Evolutionary conservation across 805 yeast species (phyloP).

Genomic region (Candida hungchunana): DNA sequence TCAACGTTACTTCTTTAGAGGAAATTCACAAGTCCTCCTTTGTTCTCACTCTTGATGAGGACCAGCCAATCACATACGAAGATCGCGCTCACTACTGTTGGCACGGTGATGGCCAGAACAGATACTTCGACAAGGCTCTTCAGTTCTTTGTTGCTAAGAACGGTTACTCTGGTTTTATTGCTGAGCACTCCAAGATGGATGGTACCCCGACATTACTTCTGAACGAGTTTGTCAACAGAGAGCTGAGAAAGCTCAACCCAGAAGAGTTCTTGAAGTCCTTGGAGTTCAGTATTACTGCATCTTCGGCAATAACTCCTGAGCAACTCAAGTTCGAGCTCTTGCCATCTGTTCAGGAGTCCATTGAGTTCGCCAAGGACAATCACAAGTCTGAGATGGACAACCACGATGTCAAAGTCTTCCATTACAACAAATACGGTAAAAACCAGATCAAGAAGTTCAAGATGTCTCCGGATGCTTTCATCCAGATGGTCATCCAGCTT

Average conservation of each 20-base stretch:
- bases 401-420: slow-evolving; percentile 76
- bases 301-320: slow-evolving; percentile 12
- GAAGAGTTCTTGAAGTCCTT: slow-evolving; percentile 23
- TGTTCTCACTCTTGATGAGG: slow-evolving; percentile 74
- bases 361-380: slow-evolving; percentile 50
- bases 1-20: slow-evolving; percentile 57
- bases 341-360: slow-evolving; percentile 45
- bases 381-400: slow-evolving; percentile 50
- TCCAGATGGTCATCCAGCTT: slow-evolving; percentile 87
- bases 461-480: slow-evolving; percentile 88
- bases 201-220: slow-evolving; percentile 92
- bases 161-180: slow-evolving; percentile 88
- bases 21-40: slow-evolving; percentile 76
- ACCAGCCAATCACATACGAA: slow-evolving; percentile 66
- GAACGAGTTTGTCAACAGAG: slow-evolving; percentile 68
- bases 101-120: slow-evolving; percentile 94
- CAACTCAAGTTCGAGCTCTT: slow-evolving; percentile 56
- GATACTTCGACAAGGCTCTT: slow-evolving; percentile 89
- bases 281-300: slow-evolving; percentile 6
- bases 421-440: slow-evolving; percentile 83
- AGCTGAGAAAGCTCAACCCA: slow-evolving; percentile 46
- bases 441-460: slow-evolving; percentile 77
- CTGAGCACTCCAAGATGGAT: slow-evolving; percentile 97
- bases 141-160: slow-evolving; percentile 79
- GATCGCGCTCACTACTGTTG: slow-evolving; percentile 82